Evolutionary conservation across 2,329 filamentous ascomycete genomes (phyloP), one percentile per base, ranked within the genome.

Genomic region (Paraphaeosphaeria sporulosa): DNA sequence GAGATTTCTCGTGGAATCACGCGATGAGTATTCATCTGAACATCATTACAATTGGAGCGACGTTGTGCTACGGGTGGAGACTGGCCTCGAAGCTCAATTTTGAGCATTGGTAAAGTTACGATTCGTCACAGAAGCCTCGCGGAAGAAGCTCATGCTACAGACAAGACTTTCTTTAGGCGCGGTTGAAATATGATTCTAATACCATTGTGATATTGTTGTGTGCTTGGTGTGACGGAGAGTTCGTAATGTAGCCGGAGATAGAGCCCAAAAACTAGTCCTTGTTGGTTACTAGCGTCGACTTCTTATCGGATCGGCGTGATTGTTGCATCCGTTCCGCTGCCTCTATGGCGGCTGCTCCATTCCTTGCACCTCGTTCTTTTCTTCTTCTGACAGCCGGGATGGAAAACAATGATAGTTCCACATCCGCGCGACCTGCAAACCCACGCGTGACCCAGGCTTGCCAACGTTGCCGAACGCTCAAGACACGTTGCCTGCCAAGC

Each of bases 1-100:
- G 71, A 9, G 65, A 55, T 0, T 81, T 81, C 57, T 71, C 73
- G 1, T 62, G 65, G 12, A 73, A 73, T 23, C 78, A 82, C 67
- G 79, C 78, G 9, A 79, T 80, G 76, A 75, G 72, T 12, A 81
- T 81, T 32, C 79, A 81, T 71, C 34, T 81, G 23, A 81, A 82
- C 60, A 65, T 79, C 2, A 68, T 81, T 21, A 70, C 77, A 0
- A 68, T 81, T 52, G 61, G 63, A 13, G 70, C 67, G 49, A 76
- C 71, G 4, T 15, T 74, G 1, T 73, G 61, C 58, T 72, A 74
- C 55, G 73, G 72, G 3, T 72, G 61, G 61, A 60, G 55, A 17
- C 46, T 75, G 50, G 68, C 66, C 6, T 64, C 59, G 30, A 66
- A 42, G 42, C 43, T 73, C 19, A 58, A 57, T 4, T 59, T 67